phyloP scores from a whole-genome alignment of 768 basidiomycete genomes.

The Mycena galopus region DNA sequence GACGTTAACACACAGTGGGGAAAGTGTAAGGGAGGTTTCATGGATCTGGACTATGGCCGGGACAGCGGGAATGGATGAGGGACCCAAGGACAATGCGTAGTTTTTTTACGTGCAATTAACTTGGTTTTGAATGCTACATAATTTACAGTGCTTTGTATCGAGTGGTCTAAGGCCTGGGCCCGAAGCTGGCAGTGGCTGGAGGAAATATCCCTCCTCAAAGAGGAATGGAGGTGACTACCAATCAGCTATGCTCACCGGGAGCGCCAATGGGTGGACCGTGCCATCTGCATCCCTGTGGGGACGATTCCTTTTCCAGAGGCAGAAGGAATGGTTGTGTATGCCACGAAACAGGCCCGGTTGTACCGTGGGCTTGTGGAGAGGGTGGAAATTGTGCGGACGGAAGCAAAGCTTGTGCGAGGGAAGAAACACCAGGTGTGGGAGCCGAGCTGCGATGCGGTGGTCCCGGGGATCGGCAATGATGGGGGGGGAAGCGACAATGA shows the following conservation, averaged over 20 bases:
- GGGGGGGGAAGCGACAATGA: neutral
- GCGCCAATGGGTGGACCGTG: constrained; percentile 9
- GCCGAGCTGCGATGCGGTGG: neutral
- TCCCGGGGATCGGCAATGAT: neutral
- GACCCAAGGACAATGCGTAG: neutral
- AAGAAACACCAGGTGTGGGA: neutral
- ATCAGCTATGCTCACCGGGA: constrained; percentile 10
- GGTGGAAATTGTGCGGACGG: constrained; percentile 9
- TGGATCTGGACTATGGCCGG: constrained; percentile 12
- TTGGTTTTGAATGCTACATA: neutral
- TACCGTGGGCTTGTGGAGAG: neutral
- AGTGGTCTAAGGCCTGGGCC: constrained; percentile 20
- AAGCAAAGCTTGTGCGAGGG: neutral
- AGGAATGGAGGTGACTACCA: constrained; percentile 30
- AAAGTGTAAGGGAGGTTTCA: neutral
- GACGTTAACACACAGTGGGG: neutral
- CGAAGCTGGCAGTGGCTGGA: constrained; percentile 31
- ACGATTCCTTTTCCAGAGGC: neutral
- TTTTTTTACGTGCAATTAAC: neutral
- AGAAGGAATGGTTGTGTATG: constrained; percentile 16
- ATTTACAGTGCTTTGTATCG: constrained; percentile 20
- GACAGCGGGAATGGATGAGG: neutral
- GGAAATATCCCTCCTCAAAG: constrained; percentile 32
- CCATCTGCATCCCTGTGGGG: neutral
- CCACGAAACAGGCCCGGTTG: neutral